Evolutionary conservation across 2,329 filamentous ascomycete species (phyloP).

Genomic region (Myriosclerotinia duriaeana): DNA sequence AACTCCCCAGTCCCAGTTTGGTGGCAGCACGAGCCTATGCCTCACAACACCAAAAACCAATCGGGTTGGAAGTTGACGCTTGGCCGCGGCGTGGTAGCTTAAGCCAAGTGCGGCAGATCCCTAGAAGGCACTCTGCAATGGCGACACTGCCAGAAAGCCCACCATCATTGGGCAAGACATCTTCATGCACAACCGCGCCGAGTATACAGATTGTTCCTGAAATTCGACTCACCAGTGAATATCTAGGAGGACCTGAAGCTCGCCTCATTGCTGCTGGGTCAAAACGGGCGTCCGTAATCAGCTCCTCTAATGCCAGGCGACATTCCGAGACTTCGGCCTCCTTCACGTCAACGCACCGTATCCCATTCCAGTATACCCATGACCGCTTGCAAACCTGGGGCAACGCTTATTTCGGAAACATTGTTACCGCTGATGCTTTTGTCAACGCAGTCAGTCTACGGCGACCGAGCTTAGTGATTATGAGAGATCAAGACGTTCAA

Average conservation of each 20-base stretch:
- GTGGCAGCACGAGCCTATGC: constrained; percentile 35
- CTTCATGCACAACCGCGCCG: background rate
- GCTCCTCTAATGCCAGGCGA: background rate
- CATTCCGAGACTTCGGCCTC: background rate
- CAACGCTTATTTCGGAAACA: constrained; percentile 45
- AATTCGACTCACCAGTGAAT: background rate
- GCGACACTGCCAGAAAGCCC: background rate
- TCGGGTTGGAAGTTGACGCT: constrained; percentile 23
- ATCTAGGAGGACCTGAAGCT: background rate
- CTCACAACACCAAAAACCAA: constrained; percentile 28
- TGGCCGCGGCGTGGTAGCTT: constrained; percentile 29
- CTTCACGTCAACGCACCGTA: constrained; percentile 20
- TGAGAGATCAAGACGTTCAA: constrained; percentile 16
- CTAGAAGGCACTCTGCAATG: constrained; percentile 30
- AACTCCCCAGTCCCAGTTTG: constrained; percentile 34
- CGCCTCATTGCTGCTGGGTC: background rate
- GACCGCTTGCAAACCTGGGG: constrained; percentile 47
- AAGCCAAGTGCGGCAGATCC: constrained; percentile 27
- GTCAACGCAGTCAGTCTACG: constrained; percentile 47
- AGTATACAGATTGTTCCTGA: background rate
- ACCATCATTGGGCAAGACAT: background rate
- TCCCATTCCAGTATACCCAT: constrained; percentile 37
- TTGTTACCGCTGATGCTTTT: constrained; percentile 48
- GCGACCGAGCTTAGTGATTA: constrained; percentile 34
- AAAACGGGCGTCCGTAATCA: background rate